Conservation (phyloP, 2,329 filamentous ascomycete genomes). For the Venturia oleaginea region DNA sequence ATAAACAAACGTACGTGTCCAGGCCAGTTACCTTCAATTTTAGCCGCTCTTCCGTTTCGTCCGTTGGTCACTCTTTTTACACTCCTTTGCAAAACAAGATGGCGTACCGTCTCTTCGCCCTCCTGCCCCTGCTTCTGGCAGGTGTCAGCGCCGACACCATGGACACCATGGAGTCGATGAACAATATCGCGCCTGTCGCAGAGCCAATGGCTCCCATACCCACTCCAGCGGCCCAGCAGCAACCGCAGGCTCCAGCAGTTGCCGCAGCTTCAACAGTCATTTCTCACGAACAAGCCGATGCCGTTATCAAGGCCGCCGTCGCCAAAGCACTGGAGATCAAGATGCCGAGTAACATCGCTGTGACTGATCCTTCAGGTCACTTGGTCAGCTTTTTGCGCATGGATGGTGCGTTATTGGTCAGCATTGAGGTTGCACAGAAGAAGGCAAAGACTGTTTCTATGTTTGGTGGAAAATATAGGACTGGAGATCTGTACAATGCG, state of each 20-base stretch:
- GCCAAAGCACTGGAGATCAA: constrained; percentile 21
- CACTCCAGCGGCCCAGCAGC: background rate
- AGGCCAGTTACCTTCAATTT: background rate
- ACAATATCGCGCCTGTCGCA: background rate
- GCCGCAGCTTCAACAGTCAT: background rate
- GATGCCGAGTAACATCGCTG: constrained; percentile 23
- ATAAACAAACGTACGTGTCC: background rate
- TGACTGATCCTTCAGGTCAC: constrained; percentile 23
- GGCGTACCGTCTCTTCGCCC: constrained; percentile 4
- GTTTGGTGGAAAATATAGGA: constrained; percentile 20
- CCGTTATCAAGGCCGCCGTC: constrained; percentile 19
- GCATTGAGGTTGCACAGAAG: constrained; percentile 23
- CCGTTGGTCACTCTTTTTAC: background rate
- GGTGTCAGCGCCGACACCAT: background rate
- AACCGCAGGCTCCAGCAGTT: background rate
- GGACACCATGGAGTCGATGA: background rate
- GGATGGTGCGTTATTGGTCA: constrained; percentile 24
- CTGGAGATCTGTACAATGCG: constrained; percentile 10
- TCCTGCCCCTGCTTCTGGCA: constrained; percentile 3
- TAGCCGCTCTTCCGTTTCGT: background rate
- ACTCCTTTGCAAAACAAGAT: background rate
- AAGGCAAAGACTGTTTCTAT: constrained; percentile 24
- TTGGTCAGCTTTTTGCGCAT: constrained; percentile 23
- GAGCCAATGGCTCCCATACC: background rate
- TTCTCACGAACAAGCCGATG: constrained; percentile 19